Evolutionary conservation across 2,329 filamentous ascomycete species (phyloP).

Genomic region (Paracorniculantispora psalliotae): DNA sequence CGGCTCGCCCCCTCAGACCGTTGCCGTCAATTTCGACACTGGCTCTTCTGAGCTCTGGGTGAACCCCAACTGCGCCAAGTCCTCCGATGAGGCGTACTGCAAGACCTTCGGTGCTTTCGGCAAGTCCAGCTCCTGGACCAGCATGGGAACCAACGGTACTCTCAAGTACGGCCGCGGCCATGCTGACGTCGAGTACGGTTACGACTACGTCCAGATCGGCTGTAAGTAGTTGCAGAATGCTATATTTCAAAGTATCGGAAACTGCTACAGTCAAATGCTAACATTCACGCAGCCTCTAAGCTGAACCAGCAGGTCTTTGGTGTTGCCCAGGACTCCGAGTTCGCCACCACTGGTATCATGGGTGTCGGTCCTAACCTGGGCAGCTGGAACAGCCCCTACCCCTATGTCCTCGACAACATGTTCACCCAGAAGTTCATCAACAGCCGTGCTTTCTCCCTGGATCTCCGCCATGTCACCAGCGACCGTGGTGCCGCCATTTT

Average conservation of each 20-base stretch:
- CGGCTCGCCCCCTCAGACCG: conserved; percentile 33
- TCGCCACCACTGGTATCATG: conserved; percentile 28
- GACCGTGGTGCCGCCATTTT: conserved; percentile 39
- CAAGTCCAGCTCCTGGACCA: conserved; percentile 25
- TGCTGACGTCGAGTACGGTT: conserved; percentile 29
- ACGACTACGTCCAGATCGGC: conserved; percentile 30
- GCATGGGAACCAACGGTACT: conserved; percentile 21
- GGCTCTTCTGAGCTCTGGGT: conserved; percentile 40
- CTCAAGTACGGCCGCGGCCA: conserved; percentile 30
- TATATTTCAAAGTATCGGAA: not conserved
- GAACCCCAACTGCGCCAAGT: conserved; percentile 34
- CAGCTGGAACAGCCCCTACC: conserved; percentile 32
- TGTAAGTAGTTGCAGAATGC: conserved; percentile 21
- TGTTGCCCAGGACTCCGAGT: conserved; percentile 28
- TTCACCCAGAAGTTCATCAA: conserved; percentile 30
- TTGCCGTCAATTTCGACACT: conserved; percentile 38
- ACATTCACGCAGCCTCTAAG: conserved; percentile 20
- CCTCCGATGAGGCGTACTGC: conserved; percentile 25
- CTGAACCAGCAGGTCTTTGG: conserved; percentile 33
- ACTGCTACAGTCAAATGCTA: not conserved
- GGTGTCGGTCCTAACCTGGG: conserved; percentile 29
- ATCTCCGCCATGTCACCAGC: conserved; percentile 29
- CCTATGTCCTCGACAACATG: conserved; percentile 31
- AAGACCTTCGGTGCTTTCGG: conserved; percentile 26
- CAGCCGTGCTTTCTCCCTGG: conserved; percentile 32